Evolutionary conservation across 2,329 filamentous ascomycete species (phyloP).

Genomic region (Corinectria fuckeliana): DNA sequence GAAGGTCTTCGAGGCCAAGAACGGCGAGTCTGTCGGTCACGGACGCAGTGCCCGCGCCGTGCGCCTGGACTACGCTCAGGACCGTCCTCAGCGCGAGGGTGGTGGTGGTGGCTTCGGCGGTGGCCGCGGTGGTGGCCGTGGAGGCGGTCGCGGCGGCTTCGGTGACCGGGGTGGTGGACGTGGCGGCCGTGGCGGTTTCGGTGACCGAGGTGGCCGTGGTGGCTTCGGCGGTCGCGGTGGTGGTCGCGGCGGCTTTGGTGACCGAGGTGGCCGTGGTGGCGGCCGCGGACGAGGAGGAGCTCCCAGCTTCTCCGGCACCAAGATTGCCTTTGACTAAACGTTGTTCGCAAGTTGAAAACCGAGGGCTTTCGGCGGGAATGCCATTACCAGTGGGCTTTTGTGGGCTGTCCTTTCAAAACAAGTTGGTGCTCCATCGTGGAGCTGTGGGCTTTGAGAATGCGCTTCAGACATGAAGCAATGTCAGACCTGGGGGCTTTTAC

Average conservation of each 20-base stretch:
- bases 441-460: slow-evolving; percentile 62
- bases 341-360: slow-evolving; percentile 41
- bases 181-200: slow-evolving; percentile 56
- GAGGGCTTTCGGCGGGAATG: slow-evolving; percentile 55
- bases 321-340: slow-evolving; percentile 71
- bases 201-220: slow-evolving; percentile 61
- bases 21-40: slow-evolving; percentile 67
- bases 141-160: slow-evolving; percentile 50
- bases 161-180: slow-evolving; percentile 54
- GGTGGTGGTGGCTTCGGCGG: slow-evolving; percentile 56
- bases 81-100: slow-evolving; percentile 67
- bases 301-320: slow-evolving; percentile 68
- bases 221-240: slow-evolving; percentile 52
- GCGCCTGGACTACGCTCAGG: slow-evolving; percentile 81
- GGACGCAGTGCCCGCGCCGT: slow-evolving; percentile 76
- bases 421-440: slow-evolving; percentile 44
- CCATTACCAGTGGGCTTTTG: slow-evolving; percentile 52
- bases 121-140: slow-evolving; percentile 58
- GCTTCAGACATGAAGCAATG: slow-evolving; percentile 52
- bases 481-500: slow-evolving; percentile 63
- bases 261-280: slow-evolving; percentile 52
- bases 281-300: slow-evolving; percentile 57
- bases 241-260: slow-evolving; percentile 56
- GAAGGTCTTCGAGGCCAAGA: slow-evolving; percentile 71
- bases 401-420: slow-evolving; percentile 64